Evolutionary conservation across 129 eudicot species (phyloP), one percentile per base, ranked within the genome.

Genomic region (Pseudognaphalium luteoalbum): DNA sequence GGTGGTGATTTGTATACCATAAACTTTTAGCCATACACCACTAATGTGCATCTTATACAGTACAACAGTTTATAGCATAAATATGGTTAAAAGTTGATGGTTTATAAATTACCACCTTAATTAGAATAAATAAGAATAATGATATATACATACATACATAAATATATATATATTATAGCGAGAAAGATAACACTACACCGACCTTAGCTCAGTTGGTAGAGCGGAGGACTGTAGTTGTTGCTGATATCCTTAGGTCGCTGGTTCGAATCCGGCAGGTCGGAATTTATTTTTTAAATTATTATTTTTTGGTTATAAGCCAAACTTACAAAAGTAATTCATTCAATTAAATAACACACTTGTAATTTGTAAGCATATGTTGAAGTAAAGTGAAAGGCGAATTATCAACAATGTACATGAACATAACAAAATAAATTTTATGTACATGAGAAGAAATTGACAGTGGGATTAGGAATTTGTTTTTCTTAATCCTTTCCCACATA

Each of bases 221-320:
- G 95, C 91, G 91, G 95, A 84, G 88, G 95, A 89, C 95, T 89
- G 95, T 89, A 85, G 89, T 87, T 5, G 60, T 54, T 41, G 14
- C 47, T 41, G 82, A 33, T 63, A 91, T 91, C 96, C 97, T 91
- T 91, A 91, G 97, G 96, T 92, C 96, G 84, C 97, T 92, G 96
- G 97, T 92, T 89, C 93, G 91, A 89, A 92, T 89, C 96, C 92
- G 97, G 96, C 83, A 89, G 92, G 97, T 92, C 96, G 96, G 96
- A 91, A 0, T 9, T 0, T 41, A 10, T 2, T 41, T 41, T 41
- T 37, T n/a, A n/a, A n/a, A n/a, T n/a, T n/a, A n/a, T n/a, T 39
- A 9, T 8, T 8, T 9, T 41, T 2, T 41, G 28, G 2, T 41
- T 9, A 41, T 41, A 41, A 10, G 10, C 47, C 14, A 9, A 9